Evolutionary conservation across 2,329 filamentous ascomycete species (phyloP).

Genomic region (Metarhizium brunneum): DNA sequence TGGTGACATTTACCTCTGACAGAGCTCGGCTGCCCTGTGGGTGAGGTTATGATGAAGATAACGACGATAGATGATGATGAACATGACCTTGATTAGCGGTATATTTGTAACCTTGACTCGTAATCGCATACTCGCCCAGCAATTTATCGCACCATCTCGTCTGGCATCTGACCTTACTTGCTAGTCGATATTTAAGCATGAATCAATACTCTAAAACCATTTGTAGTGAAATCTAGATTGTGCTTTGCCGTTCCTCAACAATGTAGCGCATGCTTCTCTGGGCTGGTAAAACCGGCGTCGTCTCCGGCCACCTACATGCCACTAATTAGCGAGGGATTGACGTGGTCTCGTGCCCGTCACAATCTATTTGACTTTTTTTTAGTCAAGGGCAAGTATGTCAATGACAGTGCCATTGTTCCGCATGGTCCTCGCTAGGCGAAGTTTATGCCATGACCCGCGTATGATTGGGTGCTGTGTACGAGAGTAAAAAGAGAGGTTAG

Average conservation of each 20-base stretch:
- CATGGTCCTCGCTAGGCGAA: neutral
- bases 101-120: neutral
- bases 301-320: too few relatives aligned
- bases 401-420: neutral
- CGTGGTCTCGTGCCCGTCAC: neutral
- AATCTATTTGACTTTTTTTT: neutral
- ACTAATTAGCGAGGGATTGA: too few relatives aligned
- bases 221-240: too few relatives aligned
- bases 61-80: slow-evolving; percentile 2
- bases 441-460: too few relatives aligned
- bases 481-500: too few relatives aligned
- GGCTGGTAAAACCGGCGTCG: too few relatives aligned
- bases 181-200: too few relatives aligned
- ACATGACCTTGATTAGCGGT: neutral
- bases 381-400: neutral
- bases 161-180: neutral
- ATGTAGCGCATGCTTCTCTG: too few relatives aligned
- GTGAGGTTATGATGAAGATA: slow-evolving; percentile 1
- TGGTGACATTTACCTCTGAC: slow-evolving; percentile 80
- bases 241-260: too few relatives aligned
- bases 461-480: too few relatives aligned
- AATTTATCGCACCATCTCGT: neutral
- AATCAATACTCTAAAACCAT: too few relatives aligned
- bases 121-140: neutral
- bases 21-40: neutral